Evolutionary conservation across 2,329 filamentous ascomycete genomes (phyloP), one percentile per base, ranked within the genome.

Genomic region (Plectosphaerella cucumerina): DNA sequence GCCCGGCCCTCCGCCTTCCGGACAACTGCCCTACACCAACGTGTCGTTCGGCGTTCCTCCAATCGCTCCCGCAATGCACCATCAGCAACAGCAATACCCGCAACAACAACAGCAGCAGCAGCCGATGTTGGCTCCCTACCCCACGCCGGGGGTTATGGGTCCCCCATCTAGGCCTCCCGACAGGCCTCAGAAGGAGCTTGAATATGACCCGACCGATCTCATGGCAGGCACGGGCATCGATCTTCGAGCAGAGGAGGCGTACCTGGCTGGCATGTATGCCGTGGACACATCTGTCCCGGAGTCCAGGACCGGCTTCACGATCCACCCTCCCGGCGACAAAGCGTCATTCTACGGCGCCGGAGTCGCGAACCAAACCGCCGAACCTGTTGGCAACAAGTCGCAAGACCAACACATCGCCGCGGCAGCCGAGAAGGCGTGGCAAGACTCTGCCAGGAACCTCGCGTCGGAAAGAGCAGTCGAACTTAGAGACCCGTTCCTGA

Each of bases 181-280:
- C 51, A 76, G 77, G 57, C 80, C 83, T 42, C 77, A 80, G 12
- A 90, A 84, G 57, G 77, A 79, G 50, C 75, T 77, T 50, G 73
- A 81, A 51, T 84, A 92, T 60, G 90, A 96, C 61, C 80, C 92
- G 44, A 89, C 87, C 57, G 92, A 97, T 70, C 88, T 91, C 47
- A 70, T 96, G 50, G 86, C 86, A 17, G 89, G 88, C 17, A 93
- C 90, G 15, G 91, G 90, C 47, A 90, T 97, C 56, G 89, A 96
- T 71, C 70, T 96, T 44, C 85, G 87, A 52, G 90, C 90, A 57
- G 92, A 96, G 67, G 90, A 95, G 62, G 89, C 91, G 59, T 89
- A 84, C 58, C 77, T 94, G 66, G 85, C 89, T 43, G 84, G 83
- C 53, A 75, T 84, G 51, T 86, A 84, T 62, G 79, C 81, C 43